Conservation (phyloP, 2,329 filamentous ascomycete genomes). For the Cordyceps fumosorosea region DNA sequence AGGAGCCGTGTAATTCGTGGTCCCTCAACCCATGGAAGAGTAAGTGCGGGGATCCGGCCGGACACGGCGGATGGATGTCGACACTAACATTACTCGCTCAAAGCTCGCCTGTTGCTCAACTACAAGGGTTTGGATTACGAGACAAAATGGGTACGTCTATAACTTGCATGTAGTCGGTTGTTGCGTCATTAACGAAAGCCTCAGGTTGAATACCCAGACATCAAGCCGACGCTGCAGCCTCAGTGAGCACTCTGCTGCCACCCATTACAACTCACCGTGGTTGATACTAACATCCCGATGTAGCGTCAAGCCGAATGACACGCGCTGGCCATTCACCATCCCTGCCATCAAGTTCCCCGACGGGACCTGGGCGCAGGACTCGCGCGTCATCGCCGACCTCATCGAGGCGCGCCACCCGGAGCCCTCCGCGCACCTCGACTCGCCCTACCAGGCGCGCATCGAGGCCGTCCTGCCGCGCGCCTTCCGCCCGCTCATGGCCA, state of each 20-base stretch:
- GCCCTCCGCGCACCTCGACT: constrained; percentile 52
- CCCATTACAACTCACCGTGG: background rate
- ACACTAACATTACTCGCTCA: background rate
- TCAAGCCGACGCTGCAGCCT: constrained; percentile 48
- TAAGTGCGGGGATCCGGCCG: constrained; percentile 24
- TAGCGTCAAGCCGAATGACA: background rate
- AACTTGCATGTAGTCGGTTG: background rate
- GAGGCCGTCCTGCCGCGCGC: constrained; percentile 30
- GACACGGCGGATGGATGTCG: background rate
- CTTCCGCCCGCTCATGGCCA: constrained; percentile 32
- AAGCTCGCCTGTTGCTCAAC: constrained; percentile 60
- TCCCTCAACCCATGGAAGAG: constrained; percentile 68
- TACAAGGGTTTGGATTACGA: constrained; percentile 61
- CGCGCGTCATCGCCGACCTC: constrained; percentile 48
- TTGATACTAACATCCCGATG: background rate
- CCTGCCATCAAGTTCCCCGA: constrained; percentile 51
- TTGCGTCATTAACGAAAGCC: background rate
- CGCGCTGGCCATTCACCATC: constrained; percentile 38
- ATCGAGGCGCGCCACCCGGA: constrained; percentile 54
- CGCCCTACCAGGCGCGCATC: constrained; percentile 40
- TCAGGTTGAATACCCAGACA: constrained; percentile 57
- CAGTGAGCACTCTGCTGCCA: constrained; percentile 34
- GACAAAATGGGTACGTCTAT: constrained; percentile 50
- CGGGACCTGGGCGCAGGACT: constrained; percentile 58
- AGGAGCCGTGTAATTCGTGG: constrained; percentile 44